Conservation (phyloP, 176 grass and related monocot species). For the Alloteropsis semialata region DNA sequence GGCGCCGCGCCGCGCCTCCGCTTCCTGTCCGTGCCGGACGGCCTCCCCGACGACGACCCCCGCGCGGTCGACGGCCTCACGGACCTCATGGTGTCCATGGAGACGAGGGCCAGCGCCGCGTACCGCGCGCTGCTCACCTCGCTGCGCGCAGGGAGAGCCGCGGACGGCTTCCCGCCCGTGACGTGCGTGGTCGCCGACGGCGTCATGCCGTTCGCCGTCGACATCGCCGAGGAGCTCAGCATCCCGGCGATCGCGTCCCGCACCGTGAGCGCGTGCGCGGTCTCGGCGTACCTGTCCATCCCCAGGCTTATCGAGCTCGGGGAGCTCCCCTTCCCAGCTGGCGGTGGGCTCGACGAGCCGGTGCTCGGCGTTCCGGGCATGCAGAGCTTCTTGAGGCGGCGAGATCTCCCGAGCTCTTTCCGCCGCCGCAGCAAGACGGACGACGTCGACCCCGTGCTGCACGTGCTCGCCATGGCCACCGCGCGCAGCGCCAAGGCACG, state of each 20-base stretch:
- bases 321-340: background rate
- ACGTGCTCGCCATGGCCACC: background rate
- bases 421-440: background rate
- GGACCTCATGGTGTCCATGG: no score
- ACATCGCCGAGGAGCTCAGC: slow-evolving; percentile 45
- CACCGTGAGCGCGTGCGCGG: slow-evolving; percentile 33
- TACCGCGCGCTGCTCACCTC: no score
- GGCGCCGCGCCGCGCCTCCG: slow-evolving; percentile 25
- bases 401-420: slow-evolving; percentile 1
- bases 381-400: slow-evolving; percentile 28
- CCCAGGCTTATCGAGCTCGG: background rate
- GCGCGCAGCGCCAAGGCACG: background rate
- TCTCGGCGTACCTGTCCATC: slow-evolving; percentile 31
- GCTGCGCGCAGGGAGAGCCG: no score
- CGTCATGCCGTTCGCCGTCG: slow-evolving; percentile 2
- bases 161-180: no score
- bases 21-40: slow-evolving; percentile 51
- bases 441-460: slow-evolving; percentile 8
- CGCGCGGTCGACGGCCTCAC: no score
- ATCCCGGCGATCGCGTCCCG: slow-evolving; percentile 44
- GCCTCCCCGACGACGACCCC: no score
- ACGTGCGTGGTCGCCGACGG: slow-evolving; percentile 45
- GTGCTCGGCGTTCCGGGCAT: slow-evolving; percentile 26
- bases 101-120: no score
- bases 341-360: slow-evolving; percentile 26